These are phyloP conservation scores for Irpex lacteus DNA, from an alignment of 1,284 basidiomycete genomes.

Conservation along the genomic window DNA sequence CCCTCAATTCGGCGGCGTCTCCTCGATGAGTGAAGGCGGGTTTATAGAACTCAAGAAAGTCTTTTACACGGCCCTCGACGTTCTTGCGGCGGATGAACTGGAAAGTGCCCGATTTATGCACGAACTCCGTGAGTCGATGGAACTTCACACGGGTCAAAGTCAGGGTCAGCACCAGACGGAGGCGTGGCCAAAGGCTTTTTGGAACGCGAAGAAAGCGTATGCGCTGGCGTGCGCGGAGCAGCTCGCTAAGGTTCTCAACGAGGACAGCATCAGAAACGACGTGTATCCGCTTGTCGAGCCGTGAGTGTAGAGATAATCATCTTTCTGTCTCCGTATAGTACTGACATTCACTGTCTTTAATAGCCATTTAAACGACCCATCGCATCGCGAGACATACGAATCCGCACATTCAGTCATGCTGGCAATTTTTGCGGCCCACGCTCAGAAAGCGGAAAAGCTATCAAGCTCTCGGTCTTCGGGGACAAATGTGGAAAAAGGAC, in stretches of 20 bases:
- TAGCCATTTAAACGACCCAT: conserved; percentile 55
- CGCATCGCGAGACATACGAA: conserved; percentile 67
- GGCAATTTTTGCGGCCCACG: conserved; percentile 60
- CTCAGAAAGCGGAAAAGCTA: conserved; percentile 34
- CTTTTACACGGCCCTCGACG: conserved; percentile 70
- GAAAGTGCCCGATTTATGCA: conserved; percentile 42
- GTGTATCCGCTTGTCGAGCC: conserved; percentile 60
- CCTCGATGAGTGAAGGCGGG: conserved; percentile 43
- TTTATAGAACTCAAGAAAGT: conserved; percentile 66
- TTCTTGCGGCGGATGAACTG: conserved; percentile 47
- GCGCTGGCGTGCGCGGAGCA: conserved; percentile 68
- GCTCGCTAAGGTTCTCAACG: conserved; percentile 54
- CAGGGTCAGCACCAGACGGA: background rate
- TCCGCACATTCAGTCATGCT: conserved; percentile 74
- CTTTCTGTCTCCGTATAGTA: conserved; percentile 1
- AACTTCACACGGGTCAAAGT: background rate
- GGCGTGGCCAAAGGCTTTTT: conserved; percentile 19
- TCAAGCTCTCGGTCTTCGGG: conserved; percentile 3
- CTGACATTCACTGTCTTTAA: conserved; percentile 4
- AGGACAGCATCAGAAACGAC: conserved; percentile 43
- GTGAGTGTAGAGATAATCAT: conserved; percentile 37
- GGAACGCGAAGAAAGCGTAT: conserved; percentile 56
- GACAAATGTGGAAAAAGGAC: conserved; percentile 3
- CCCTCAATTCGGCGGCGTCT: conserved; percentile 70
- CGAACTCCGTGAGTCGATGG: conserved; percentile 31